These are phyloP conservation scores for Naganishia albida DNA, from an alignment of 1,284 basidiomycete genomes.

Conservation along the genomic window DNA sequence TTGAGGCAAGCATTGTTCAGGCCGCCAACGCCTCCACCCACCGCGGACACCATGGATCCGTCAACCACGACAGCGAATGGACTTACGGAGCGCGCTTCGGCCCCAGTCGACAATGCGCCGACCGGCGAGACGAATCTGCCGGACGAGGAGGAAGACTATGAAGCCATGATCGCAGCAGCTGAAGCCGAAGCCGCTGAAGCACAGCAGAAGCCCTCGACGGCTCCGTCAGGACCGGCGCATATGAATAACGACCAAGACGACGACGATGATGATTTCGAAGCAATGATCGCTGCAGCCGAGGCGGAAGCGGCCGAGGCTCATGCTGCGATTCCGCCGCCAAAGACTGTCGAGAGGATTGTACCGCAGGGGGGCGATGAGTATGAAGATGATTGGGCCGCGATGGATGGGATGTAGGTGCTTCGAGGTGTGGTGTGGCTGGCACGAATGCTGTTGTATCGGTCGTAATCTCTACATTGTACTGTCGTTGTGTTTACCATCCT, in stretches of 20 bases:
- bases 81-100: constrained; percentile 31
- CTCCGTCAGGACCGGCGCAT: not conserved
- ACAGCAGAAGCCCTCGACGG: not conserved
- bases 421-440: too few relatives aligned
- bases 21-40: not conserved
- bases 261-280: constrained; percentile 23
- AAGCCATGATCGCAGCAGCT: constrained; percentile 34
- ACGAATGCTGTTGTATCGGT: too few relatives aligned
- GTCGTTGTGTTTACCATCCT: too few relatives aligned
- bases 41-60: not conserved
- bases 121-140: constrained; percentile 38
- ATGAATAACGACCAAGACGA: constrained; percentile 10
- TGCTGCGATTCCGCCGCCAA: not conserved
- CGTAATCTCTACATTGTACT: too few relatives aligned
- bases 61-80: not conserved
- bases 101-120: not conserved
- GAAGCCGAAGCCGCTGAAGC: constrained; percentile 31
- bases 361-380: constrained; percentile 33
- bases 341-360: constrained; percentile 18
- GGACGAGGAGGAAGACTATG: constrained; percentile 42
- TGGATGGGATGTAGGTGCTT: constrained; percentile 25
- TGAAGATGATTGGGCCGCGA: constrained; percentile 34
- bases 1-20: constrained; percentile 14
- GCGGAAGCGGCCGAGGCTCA: constrained; percentile 18
- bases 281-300: constrained; percentile 27